Percentiles rank a stretch among this genome's conserved stretches.
Evolutionary conservation across 495 filamentous ascomycete species (phyloP).

Genomic region (Penicillium lagena): DNA sequence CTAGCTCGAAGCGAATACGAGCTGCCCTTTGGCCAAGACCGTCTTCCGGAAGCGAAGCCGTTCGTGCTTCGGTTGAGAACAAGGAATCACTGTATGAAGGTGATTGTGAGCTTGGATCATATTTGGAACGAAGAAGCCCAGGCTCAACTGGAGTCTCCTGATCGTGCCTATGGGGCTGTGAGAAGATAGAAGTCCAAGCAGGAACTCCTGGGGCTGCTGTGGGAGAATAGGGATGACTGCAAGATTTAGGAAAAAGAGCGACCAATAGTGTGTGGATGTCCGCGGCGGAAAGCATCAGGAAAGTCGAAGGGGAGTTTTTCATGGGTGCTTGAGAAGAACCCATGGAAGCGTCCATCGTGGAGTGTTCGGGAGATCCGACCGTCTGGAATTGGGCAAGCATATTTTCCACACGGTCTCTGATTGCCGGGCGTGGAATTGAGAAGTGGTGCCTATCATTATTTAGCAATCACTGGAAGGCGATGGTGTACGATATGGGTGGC

Average conservation of each 20-base stretch:
- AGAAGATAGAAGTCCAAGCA: conserved; percentile 6
- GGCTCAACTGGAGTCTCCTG: conserved; percentile 8
- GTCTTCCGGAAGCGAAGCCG: conserved; percentile 17
- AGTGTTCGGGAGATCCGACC: neutral
- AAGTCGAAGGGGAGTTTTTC: conserved; percentile 20
- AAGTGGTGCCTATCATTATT: conserved; percentile 28
- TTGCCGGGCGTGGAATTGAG: conserved; percentile 42
- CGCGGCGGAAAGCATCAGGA: conserved; percentile 34
- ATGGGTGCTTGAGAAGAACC: neutral
- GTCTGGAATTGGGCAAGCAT: conserved; percentile 59
- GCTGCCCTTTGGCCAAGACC: conserved; percentile 27
- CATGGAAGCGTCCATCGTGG: neutral
- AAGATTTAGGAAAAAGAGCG: conserved; percentile 31
- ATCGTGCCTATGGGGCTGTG: neutral
- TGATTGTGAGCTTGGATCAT: conserved; percentile 9
- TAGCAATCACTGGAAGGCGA: neutral
- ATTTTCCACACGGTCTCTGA: conserved; percentile 69
- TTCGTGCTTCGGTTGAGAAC: conserved; percentile 23
- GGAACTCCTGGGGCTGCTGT: conserved; percentile 8
- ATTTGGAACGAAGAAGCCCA: conserved; percentile 20
- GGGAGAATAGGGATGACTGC: conserved; percentile 3
- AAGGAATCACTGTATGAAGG: conserved; percentile 16
- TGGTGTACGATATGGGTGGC: neutral
- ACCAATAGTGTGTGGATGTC: conserved; percentile 36
- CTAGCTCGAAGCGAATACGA: conserved; percentile 39